A percentile compares a stretch with the other conserved stretches of the same genome.
phyloP scores from a whole-genome alignment of 208 protist genomes.

The Leishmania turanica region DNA sequence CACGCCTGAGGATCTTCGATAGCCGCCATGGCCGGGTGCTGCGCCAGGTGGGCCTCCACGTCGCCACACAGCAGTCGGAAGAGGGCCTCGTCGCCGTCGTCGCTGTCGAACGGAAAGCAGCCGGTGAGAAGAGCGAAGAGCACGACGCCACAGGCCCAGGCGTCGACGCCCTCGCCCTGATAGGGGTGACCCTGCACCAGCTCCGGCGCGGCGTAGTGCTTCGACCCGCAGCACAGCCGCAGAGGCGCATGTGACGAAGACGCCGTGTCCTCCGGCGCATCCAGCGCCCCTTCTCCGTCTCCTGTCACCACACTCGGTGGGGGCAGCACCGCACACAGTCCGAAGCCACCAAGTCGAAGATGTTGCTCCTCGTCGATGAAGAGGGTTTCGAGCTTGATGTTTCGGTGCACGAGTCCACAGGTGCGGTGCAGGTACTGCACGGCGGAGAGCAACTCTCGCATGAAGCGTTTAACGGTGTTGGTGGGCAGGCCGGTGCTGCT shows the following conservation, averaged over 20 bases:
- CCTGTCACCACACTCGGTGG: not conserved
- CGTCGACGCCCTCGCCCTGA: conserved; percentile 93
- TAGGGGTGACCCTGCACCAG: conserved; percentile 87
- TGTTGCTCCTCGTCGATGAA: conserved; percentile 49
- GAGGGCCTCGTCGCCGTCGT: conserved; percentile 43
- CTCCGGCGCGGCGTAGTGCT: conserved; percentile 93
- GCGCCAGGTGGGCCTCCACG: conserved; percentile 49
- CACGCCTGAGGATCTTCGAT: conserved; percentile 56
- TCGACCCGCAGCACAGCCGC: conserved; percentile 80
- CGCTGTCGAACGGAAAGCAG: conserved; percentile 87
- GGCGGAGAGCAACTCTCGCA: conserved; percentile 54
- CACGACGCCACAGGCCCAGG: conserved; percentile 95
- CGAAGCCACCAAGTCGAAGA: conserved; percentile 60
- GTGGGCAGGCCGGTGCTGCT: conserved; percentile 17
- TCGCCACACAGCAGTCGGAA: conserved; percentile 39
- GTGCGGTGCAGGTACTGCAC: conserved; percentile 58
- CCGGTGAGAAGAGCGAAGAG: conserved; percentile 94
- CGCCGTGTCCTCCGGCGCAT: not conserved
- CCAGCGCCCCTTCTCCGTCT: not conserved
- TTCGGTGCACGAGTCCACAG: conserved; percentile 69
- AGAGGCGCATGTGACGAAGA: conserved; percentile 29
- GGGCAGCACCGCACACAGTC: conserved; percentile 57
- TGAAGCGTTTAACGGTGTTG: conserved; percentile 38
- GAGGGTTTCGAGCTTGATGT: conserved; percentile 81
- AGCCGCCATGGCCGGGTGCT: conserved; percentile 44